Conservation (phyloP, 208 protist species). For the Lotmaria passim region DNA sequence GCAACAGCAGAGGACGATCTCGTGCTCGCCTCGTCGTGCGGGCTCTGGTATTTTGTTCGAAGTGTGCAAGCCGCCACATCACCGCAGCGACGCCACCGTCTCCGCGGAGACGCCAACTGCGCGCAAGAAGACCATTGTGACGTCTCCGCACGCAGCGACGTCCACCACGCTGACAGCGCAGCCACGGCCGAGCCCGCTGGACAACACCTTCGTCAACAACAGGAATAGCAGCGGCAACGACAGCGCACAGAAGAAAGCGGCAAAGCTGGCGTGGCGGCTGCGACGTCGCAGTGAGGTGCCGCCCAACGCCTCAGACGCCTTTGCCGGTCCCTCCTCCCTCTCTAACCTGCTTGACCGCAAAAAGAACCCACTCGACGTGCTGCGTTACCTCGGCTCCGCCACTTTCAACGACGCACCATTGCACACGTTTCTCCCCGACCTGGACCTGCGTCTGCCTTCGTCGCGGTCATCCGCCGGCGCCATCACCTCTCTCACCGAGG, state of each 20-base stretch:
- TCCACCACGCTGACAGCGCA: background rate
- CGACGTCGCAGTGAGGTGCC: background rate
- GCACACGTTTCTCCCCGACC: constrained; percentile 26
- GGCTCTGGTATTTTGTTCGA: background rate
- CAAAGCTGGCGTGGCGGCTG: constrained; percentile 11
- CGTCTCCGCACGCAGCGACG: background rate
- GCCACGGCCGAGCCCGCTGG: background rate
- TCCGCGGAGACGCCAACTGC: background rate
- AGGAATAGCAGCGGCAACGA: background rate
- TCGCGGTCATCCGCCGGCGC: constrained; percentile 3
- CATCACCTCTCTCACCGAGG: background rate
- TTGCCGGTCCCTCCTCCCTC: background rate
- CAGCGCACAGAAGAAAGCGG: background rate
- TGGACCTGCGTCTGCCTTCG: constrained; percentile 25
- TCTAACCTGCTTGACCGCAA: constrained; percentile 1
- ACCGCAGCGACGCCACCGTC: background rate
- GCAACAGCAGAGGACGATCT: background rate
- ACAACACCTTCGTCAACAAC: background rate
- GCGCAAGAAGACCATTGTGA: constrained; percentile 7
- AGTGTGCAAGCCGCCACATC: constrained; percentile 19
- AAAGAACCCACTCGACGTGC: constrained; percentile 30
- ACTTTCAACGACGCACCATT: constrained; percentile 42
- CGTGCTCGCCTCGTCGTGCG: background rate
- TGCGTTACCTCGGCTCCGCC: constrained; percentile 36
- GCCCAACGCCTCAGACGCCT: background rate